These are phyloP conservation scores for Gossypium raimondii DNA, from an alignment of 345 rosid species.

Conservation along the genomic window DNA sequence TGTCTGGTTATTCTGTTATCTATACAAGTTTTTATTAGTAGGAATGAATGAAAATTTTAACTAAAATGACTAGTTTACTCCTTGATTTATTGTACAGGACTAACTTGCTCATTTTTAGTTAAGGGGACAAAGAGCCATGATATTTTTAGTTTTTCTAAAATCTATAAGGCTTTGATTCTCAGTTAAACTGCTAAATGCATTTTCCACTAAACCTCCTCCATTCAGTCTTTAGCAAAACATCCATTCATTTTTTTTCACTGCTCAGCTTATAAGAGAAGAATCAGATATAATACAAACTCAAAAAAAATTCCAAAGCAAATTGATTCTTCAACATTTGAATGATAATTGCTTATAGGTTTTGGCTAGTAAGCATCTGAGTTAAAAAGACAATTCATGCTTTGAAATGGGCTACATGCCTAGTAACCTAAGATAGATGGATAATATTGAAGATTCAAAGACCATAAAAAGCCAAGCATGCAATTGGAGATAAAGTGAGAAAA, in stretches of 20 bases:
- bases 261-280: not conserved
- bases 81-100: too few species aligned
- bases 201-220: not conserved
- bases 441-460: not conserved
- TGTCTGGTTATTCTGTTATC: rapidly evolving
- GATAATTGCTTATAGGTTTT: not conserved
- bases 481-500: not conserved
- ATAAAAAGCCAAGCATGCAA: constrained; percentile 1
- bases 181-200: not conserved
- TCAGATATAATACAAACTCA: not conserved
- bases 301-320: not conserved
- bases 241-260: not conserved
- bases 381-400: not conserved
- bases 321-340: not conserved
- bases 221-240: not conserved
- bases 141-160: not conserved
- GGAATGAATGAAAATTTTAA: too few species aligned
- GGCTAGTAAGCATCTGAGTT: not conserved
- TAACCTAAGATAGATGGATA: not conserved
- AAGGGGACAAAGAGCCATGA: too few species aligned
- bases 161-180: not conserved
- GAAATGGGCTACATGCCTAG: not conserved
- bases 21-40: too few species aligned
- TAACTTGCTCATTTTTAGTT: too few species aligned
- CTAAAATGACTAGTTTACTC: too few species aligned